These are phyloP conservation scores for Verticillium nubilum DNA, from an alignment of 2,329 filamentous ascomycete genomes.

Conservation along the genomic window DNA sequence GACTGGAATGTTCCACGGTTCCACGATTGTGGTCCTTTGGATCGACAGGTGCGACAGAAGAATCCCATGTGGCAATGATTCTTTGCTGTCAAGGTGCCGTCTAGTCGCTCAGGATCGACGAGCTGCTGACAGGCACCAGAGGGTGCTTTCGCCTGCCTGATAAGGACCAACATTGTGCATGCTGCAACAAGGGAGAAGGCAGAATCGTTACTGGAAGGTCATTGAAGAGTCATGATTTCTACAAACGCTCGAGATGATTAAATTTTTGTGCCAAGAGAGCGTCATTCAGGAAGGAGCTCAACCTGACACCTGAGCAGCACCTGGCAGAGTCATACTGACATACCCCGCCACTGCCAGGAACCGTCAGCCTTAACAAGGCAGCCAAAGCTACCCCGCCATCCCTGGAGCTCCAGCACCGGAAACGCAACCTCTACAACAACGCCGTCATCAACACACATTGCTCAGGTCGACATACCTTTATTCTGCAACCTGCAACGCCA, in stretches of 20 bases:
- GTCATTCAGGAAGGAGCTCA: background rate
- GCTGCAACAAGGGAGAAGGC: no score
- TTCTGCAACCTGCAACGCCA: no score
- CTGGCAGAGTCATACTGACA: background rate
- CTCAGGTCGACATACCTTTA: no score
- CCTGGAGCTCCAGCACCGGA: background rate
- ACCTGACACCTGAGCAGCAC: background rate
- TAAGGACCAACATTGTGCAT: no score
- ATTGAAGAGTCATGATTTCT: no score
- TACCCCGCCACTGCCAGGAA: background rate
- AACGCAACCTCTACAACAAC: background rate
- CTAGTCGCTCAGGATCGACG: no score
- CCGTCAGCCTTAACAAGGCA: background rate
- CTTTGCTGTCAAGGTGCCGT: no score
- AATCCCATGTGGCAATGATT: no score
- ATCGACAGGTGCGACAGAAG: background rate
- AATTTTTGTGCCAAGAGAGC: background rate
- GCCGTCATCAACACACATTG: no score
- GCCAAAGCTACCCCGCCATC: background rate
- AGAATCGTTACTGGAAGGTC: no score
- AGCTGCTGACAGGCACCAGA: no score
- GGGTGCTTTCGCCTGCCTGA: no score
- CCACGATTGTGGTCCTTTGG: background rate
- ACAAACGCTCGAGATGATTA: background rate
- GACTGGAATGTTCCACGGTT: background rate